phyloP scores from a whole-genome alignment of 768 basidiomycete genomes.

The Boletus rubroflammeus region DNA sequence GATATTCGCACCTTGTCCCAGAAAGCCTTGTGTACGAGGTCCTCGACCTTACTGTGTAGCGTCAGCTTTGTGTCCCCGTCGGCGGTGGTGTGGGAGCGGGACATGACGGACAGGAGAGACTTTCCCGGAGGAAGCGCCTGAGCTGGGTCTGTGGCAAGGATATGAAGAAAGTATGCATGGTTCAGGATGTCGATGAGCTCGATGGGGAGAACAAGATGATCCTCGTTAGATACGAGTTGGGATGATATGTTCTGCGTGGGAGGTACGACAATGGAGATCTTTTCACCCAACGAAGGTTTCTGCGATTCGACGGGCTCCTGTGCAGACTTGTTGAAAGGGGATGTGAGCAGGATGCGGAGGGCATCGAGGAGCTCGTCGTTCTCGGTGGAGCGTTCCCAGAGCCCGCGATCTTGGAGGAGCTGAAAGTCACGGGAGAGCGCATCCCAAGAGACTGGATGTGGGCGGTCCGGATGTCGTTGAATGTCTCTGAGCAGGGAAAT shows the following conservation, averaged over 20 bases:
- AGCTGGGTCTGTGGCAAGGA: conserved; percentile 59
- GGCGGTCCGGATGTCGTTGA: conserved; percentile 20
- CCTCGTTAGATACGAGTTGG: conserved; percentile 21
- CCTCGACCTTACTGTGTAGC: conserved; percentile 46
- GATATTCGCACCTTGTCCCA: conserved; percentile 62
- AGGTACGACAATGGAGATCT: conserved; percentile 17
- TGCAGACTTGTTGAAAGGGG: neutral
- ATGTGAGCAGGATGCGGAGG: conserved; percentile 18
- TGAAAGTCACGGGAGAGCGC: conserved; percentile 18
- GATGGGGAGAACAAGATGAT: conserved; percentile 39
- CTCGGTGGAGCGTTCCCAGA: conserved; percentile 26
- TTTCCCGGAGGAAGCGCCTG: conserved; percentile 69
- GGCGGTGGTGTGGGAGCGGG: conserved; percentile 21
- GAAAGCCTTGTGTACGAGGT: conserved; percentile 58
- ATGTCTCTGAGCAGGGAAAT: conserved; percentile 19
- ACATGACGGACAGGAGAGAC: conserved; percentile 63
- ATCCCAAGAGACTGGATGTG: conserved; percentile 23
- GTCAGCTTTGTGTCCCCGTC: conserved; percentile 25
- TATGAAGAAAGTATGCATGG: conserved; percentile 61
- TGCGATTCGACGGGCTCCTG: neutral
- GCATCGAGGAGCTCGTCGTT: conserved; percentile 28
- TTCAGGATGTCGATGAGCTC: conserved; percentile 58
- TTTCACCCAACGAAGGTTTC: neutral
- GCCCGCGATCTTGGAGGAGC: conserved; percentile 20
- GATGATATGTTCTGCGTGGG: conserved; percentile 9